Evolutionary conservation across 345 rosid genomes (phyloP).

Genomic region (Gynandropsis gynandra): DNA sequence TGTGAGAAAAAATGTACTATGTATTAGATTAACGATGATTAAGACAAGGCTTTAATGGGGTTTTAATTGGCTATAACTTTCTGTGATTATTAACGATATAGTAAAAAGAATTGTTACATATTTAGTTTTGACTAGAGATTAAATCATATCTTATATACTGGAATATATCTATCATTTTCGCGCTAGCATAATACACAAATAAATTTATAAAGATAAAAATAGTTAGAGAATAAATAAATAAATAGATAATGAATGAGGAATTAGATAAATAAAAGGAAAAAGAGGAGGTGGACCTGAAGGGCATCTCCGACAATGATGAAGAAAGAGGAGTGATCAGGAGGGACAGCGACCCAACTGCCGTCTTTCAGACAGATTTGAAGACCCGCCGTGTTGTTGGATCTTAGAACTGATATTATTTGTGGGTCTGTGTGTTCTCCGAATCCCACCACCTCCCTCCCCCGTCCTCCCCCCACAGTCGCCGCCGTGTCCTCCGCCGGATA

Average conservation of each 20-base stretch:
- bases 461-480: slow-evolving; percentile 18
- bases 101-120: background rate
- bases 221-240: background rate
- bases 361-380: slow-evolving; percentile 67
- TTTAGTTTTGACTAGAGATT: too few species aligned
- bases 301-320: slow-evolving; percentile 92
- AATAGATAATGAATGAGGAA: background rate
- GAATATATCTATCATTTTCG: background rate
- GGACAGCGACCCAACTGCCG: slow-evolving; percentile 77
- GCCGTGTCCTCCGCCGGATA: slow-evolving; percentile 53
- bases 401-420: slow-evolving; percentile 72
- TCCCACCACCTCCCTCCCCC: slow-evolving; percentile 38
- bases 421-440: slow-evolving; percentile 97
- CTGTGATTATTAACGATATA: too few species aligned
- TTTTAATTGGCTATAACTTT: too few species aligned
- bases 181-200: too few species aligned
- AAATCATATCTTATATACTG: background rate
- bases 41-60: too few species aligned
- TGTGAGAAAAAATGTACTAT: too few species aligned
- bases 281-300: slow-evolving; percentile 47
- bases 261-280: background rate
- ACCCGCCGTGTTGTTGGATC: slow-evolving; percentile 84
- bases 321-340: slow-evolving; percentile 78
- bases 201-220: background rate
- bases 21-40: too few species aligned